Evolutionary conservation across 192 early-diverging fungal species (phyloP), one percentile per base, ranked within the genome.

Genomic region (Coemansia sp.): DNA sequence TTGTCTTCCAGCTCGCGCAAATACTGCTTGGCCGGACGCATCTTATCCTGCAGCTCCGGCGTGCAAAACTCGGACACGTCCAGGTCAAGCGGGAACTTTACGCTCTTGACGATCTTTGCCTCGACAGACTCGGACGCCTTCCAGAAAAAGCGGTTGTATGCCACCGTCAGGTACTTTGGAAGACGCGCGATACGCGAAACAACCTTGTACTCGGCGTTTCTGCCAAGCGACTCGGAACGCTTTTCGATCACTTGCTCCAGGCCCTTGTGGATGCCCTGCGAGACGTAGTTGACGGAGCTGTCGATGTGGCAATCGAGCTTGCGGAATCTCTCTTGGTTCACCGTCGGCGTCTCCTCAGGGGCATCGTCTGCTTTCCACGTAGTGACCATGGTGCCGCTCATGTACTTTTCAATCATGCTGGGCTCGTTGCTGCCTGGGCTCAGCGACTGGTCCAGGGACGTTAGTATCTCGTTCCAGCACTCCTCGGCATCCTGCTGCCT

Each of bases 401-500:
- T 93, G 61, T 86, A 95, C 68, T 88, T 86, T 0, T 91, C 86
- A 24, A 97, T 82, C 20, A 73, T 50, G 5, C 64, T 65, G 9
- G 22, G 28, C 30, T 56, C 24, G 51, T 45, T 45, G 25, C 56
- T 13, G 22, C 48, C 39, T n/a, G 46, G 49, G 46, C 36, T 29
- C 46, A 69, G 29, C 11, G 56, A 55, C 6, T 64, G 63, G 39
- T 67, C 64, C 36, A 98, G 68, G 1, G 84, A 83, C 0, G 87
- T 84, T 18, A 98, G 69, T 25, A 98, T 68, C 71, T 95, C 84
- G 66, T 87, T 89, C 95, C 94, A 98, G 76, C 91, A 97, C 68
- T 99, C 97, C 71, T 99, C 95, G 1, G 97, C 97, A 71, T 99
- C 97, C 75, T 99, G 97, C 76, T 99, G 97, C 77, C 88, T 84